phyloP scores from a whole-genome alignment of 306 rosid species.

The Mimosa bimucronata region DNA sequence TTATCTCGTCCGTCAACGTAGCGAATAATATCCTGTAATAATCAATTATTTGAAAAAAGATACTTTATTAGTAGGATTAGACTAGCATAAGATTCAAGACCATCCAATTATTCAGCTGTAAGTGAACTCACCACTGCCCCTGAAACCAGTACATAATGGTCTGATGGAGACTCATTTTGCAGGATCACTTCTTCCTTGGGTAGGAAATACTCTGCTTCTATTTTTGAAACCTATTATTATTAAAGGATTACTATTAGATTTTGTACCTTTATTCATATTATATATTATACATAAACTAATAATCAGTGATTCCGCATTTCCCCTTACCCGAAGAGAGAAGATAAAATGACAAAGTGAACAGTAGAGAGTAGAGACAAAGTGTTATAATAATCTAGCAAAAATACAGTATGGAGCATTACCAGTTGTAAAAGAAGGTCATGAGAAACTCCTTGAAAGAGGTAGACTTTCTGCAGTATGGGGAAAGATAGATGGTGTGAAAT shows the following conservation, averaged over 20 bases:
- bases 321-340: neutral
- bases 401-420: conserved; percentile 57
- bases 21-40: conserved; percentile 60
- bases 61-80: conserved; percentile 23
- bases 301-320: neutral
- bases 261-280: neutral
- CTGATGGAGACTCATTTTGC: conserved; percentile 79
- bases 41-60: conserved; percentile 23
- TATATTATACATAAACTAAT: neutral
- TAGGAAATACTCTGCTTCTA: conserved; percentile 82
- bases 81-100: conserved; percentile 6
- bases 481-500: conserved; percentile 65
- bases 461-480: conserved; percentile 52
- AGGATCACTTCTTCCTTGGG: conserved; percentile 81
- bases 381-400: neutral
- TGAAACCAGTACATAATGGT: conserved; percentile 76
- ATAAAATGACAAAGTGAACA: neutral
- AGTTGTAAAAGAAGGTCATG: conserved; percentile 73
- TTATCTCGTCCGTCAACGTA: conserved; percentile 53
- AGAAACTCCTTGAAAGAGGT: conserved; percentile 74
- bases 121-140: conserved; percentile 74
- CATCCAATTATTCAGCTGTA: neutral
- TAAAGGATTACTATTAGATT: conserved; percentile 24
- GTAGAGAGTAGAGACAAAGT: neutral
- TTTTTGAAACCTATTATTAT: conserved; percentile 60